Evolutionary conservation across 2,329 filamentous ascomycete genomes (phyloP).

Genomic region (Rugonectria rugulosa): DNA sequence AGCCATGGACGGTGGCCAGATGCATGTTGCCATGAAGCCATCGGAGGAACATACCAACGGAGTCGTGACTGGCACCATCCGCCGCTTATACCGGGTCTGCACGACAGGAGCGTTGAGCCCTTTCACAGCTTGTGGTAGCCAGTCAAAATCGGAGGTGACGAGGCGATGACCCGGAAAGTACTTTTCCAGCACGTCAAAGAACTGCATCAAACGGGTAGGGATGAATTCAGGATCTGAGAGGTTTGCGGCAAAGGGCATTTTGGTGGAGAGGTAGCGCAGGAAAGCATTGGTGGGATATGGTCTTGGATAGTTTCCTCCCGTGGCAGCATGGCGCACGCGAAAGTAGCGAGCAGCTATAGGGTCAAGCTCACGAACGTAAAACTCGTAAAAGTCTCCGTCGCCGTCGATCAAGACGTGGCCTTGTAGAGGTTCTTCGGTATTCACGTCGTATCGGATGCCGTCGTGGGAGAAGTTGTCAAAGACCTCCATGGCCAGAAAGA

Average conservation of each 20-base stretch:
- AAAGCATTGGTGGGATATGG: slow-evolving; percentile 63
- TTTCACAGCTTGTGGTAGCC: slow-evolving; percentile 79
- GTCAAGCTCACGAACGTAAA: slow-evolving; percentile 83
- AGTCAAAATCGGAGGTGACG: slow-evolving; percentile 89
- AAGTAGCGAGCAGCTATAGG: slow-evolving; percentile 84
- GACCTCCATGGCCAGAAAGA: slow-evolving; percentile 97
- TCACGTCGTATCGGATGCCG: slow-evolving; percentile 85
- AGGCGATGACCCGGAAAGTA: slow-evolving; percentile 92
- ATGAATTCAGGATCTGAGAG: slow-evolving; percentile 90
- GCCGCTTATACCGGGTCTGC: slow-evolving; percentile 88
- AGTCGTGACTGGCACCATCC: slow-evolving; percentile 88
- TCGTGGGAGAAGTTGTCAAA: slow-evolving; percentile 99
- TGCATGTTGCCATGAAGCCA: no score
- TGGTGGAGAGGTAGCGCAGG: slow-evolving; percentile 67
- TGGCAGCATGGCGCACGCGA: slow-evolving; percentile 81
- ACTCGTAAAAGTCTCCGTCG: slow-evolving; percentile 92
- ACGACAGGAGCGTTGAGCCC: slow-evolving; percentile 95
- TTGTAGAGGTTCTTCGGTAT: slow-evolving; percentile 84
- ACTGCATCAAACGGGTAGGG: slow-evolving; percentile 92
- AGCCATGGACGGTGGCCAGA: no score
- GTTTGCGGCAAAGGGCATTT: slow-evolving; percentile 76
- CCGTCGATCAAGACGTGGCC: slow-evolving; percentile 86
- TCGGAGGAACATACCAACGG: slow-evolving; percentile 80
- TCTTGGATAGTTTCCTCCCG: slow-evolving; percentile 67
- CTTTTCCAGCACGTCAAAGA: slow-evolving; percentile 88